Percentiles rank a stretch among this genome's conserved stretches.
phyloP scores from a whole-genome alignment of 2,329 filamentous ascomycete genomes.

The Thelonectria olida region DNA sequence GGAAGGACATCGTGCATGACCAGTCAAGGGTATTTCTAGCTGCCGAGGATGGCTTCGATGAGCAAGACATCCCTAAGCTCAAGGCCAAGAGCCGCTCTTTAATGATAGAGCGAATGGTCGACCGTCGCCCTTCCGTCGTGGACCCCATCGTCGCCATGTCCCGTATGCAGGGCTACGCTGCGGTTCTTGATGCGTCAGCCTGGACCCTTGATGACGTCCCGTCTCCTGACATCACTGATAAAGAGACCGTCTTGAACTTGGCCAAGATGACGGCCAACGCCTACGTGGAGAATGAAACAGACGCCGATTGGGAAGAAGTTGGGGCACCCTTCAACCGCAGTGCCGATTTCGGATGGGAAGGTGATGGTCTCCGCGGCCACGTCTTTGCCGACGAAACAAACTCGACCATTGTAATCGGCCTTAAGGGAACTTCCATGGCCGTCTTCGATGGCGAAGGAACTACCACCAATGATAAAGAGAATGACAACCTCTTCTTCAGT shows the following conservation, averaged over 20 bases:
- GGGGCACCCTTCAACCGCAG: slow-evolving; percentile 84
- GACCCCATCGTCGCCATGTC: slow-evolving; percentile 81
- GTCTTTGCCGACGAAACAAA: slow-evolving; percentile 90
- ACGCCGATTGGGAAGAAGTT: slow-evolving; percentile 85
- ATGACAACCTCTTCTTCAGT: slow-evolving; percentile 97
- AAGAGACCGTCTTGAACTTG: slow-evolving; percentile 82
- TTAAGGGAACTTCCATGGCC: slow-evolving; percentile 91
- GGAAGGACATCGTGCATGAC: slow-evolving; percentile 73
- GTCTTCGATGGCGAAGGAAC: slow-evolving; percentile 97
- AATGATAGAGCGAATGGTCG: slow-evolving; percentile 82
- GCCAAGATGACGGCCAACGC: slow-evolving; percentile 91
- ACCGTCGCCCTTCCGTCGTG: slow-evolving; percentile 79
- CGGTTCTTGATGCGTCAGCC: slow-evolving; percentile 74
- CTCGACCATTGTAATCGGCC: slow-evolving; percentile 85
- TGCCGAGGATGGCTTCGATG: slow-evolving; percentile 64
- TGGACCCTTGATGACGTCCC: slow-evolving; percentile 85
- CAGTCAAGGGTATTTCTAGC: slow-evolving; percentile 66
- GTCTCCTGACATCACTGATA: slow-evolving; percentile 86
- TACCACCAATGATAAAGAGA: slow-evolving; percentile 96
- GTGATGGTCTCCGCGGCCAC: slow-evolving; percentile 88
- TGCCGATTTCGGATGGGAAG: slow-evolving; percentile 91
- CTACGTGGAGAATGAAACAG: slow-evolving; percentile 78
- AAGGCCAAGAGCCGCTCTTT: slow-evolving; percentile 70
- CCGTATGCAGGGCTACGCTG: slow-evolving; percentile 72
- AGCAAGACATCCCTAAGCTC: slow-evolving; percentile 62